Evolutionary conservation across 1,284 basidiomycete species (phyloP).

Genomic region (Cryptococcus sp.): DNA sequence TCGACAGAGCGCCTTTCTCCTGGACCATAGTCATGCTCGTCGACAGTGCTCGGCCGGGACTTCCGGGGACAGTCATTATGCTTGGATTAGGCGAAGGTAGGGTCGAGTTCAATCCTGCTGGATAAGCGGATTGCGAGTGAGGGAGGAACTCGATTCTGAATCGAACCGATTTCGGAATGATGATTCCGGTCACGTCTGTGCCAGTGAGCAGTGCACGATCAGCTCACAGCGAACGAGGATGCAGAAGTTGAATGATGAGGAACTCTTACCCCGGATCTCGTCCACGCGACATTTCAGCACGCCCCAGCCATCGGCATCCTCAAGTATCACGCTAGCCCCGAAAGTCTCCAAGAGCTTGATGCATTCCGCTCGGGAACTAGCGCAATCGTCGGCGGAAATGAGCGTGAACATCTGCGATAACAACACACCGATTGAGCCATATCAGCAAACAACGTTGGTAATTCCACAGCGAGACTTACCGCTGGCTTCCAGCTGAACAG

Average conservation of each 20-base stretch:
- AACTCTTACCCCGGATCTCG: conserved; percentile 55
- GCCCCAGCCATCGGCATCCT: conserved; percentile 63
- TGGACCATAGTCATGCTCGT: conserved; percentile 72
- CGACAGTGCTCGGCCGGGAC: conserved; percentile 42
- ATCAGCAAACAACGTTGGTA: conserved; percentile 57
- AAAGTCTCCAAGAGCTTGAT: conserved; percentile 67
- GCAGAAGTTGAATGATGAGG: not conserved
- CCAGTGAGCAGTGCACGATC: no score
- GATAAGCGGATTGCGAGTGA: conserved; percentile 53
- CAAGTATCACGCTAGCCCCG: conserved; percentile 67
- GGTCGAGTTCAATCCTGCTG: conserved; percentile 43
- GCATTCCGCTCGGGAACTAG: conserved; percentile 66
- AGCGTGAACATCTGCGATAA: conserved; percentile 62
- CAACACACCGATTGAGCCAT: no score
- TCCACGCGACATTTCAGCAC: conserved; percentile 68
- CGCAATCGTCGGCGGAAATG: conserved; percentile 66
- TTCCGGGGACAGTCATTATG: not conserved
- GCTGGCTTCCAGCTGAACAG: conserved; percentile 62
- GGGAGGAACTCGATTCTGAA: conserved; percentile 74
- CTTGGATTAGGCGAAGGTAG: conserved; percentile 9
- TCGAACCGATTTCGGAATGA: conserved; percentile 63
- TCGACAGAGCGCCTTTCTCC: conserved; percentile 83
- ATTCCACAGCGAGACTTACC: conserved; percentile 58
- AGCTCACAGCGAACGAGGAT: not conserved
- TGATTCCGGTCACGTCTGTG: conserved; percentile 58